Conservation (phyloP, 805 yeast genomes). For the Cyberlindnera galapagoensis region DNA sequence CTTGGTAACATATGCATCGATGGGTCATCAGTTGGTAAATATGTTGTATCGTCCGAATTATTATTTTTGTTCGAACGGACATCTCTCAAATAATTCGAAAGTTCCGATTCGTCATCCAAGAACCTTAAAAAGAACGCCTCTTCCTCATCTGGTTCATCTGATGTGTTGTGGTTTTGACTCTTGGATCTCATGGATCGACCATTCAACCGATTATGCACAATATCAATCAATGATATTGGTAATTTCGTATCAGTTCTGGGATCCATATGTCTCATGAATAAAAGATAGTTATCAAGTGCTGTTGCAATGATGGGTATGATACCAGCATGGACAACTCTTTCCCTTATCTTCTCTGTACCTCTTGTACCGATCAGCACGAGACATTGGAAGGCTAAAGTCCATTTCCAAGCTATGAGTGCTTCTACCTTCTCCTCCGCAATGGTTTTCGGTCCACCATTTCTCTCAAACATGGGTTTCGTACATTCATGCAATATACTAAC, state of each 20-base stretch:
- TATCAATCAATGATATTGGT: constrained; percentile 11
- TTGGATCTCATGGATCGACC: constrained; percentile 1
- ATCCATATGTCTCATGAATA: constrained; percentile 31
- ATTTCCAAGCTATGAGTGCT: constrained; percentile 85
- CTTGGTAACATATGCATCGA: constrained; percentile 2
- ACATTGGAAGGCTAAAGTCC: constrained; percentile 94
- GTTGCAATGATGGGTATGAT: constrained; percentile 88
- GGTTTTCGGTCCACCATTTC: constrained; percentile 13
- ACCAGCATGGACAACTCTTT: constrained; percentile 86
- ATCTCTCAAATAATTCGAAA: constrained; percentile 5
- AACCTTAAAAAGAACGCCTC: constrained; percentile 3
- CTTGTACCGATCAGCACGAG: constrained; percentile 86
- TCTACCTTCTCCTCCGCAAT: constrained; percentile 28
- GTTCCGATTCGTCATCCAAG: constrained; percentile 8
- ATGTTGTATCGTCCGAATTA: neutral
- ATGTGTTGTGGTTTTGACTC: neutral
- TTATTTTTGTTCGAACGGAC: neutral
- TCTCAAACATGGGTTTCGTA: constrained; percentile 10
- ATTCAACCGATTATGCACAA: constrained; percentile 11
- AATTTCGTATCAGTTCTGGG: constrained; percentile 11
- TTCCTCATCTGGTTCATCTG: constrained; percentile 3
- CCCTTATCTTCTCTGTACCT: constrained; percentile 81
- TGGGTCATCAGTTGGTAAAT: constrained; percentile 1
- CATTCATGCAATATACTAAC: constrained; percentile 84
- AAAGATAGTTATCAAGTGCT: constrained; percentile 77